Conservation (phyloP, 306 rosid species). For the Aeschynomene evenia region DNA sequence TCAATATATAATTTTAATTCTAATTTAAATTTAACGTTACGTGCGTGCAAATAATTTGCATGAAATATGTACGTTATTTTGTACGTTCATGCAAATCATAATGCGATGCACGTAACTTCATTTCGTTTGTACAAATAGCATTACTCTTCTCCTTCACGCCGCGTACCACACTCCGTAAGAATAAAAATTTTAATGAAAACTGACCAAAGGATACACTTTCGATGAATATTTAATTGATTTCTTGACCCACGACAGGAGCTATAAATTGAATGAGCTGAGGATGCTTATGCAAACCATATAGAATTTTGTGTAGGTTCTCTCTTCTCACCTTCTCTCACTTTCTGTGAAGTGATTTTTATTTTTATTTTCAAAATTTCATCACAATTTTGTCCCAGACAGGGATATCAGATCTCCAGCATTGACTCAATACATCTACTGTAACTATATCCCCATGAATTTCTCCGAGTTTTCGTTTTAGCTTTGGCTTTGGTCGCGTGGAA, state of each 20-base stretch:
- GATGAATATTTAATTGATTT: background rate
- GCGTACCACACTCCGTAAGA: background rate
- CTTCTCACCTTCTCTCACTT: slow-evolving; percentile 6
- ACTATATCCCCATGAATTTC: slow-evolving; percentile 28
- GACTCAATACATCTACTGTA: slow-evolving; percentile 30
- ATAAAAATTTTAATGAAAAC: background rate
- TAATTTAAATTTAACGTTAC: too few species aligned
- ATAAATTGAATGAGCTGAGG: background rate
- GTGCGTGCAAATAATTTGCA: background rate
- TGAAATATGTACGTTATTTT: background rate
- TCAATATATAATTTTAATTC: too few species aligned
- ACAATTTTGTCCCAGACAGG: slow-evolving; percentile 10
- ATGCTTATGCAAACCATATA: slow-evolving; percentile 5
- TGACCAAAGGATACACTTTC: background rate
- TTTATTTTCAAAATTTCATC: background rate
- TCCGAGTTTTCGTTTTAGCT: slow-evolving; percentile 25
- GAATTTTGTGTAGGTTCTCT: slow-evolving; percentile 16
- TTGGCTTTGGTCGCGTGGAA: slow-evolving; percentile 23
- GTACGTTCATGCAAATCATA: background rate
- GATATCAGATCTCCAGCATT: slow-evolving; percentile 29
- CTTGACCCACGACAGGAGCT: background rate
- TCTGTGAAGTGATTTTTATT: background rate
- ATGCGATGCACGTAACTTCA: background rate
- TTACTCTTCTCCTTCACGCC: background rate
- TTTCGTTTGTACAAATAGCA: background rate